A percentile compares a stretch with the other conserved stretches of the same genome.
These are phyloP conservation scores for Ogataea hybrid DNA, from an alignment of 1,139 yeast genomes.

Conservation along the genomic window DNA sequence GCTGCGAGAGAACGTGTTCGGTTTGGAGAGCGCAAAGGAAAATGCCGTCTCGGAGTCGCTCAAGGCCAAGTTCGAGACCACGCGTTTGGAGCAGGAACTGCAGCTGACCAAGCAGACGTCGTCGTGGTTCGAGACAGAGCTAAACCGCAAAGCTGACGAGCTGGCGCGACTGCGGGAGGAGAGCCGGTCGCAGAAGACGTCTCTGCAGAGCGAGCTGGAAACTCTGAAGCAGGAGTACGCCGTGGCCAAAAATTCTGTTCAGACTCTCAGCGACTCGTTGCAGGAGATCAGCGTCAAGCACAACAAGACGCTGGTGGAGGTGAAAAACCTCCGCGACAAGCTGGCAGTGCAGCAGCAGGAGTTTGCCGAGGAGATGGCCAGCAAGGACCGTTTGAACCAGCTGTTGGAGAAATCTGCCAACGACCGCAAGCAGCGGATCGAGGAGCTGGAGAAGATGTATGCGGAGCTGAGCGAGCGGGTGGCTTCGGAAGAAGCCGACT, in stretches of 20 bases:
- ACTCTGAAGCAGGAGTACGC: slow-evolving; percentile 38
- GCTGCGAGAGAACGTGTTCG: slow-evolving; percentile 39
- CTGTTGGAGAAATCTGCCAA: slow-evolving; percentile 53
- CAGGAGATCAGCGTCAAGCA: slow-evolving; percentile 37
- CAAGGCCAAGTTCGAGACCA: slow-evolving; percentile 32
- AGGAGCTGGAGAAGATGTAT: slow-evolving; percentile 45
- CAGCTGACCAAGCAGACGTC: slow-evolving; percentile 40
- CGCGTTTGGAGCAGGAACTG: slow-evolving; percentile 42
- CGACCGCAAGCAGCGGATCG: slow-evolving; percentile 46
- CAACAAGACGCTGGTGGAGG: slow-evolving; percentile 39
- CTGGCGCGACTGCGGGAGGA: slow-evolving; percentile 29
- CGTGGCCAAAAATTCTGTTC: slow-evolving; percentile 32
- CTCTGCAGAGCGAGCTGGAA: slow-evolving; percentile 36
- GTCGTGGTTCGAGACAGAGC: slow-evolving; percentile 50
- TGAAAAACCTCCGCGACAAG: slow-evolving; percentile 49
- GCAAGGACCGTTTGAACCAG: slow-evolving; percentile 62
- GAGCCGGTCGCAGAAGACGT: slow-evolving; percentile 28
- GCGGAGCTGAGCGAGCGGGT: slow-evolving; percentile 43
- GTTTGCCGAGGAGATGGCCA: slow-evolving; percentile 58
- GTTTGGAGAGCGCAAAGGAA: slow-evolving; percentile 31
- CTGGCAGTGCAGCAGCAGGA: slow-evolving; percentile 48
- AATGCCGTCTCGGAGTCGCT: slow-evolving; percentile 22
- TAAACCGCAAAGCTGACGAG: slow-evolving; percentile 31
- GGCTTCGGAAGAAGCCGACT: slow-evolving; percentile 36
- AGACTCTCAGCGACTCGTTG: slow-evolving; percentile 32